A percentile compares a stretch with the other conserved stretches of the same genome.
Conservation (phyloP, 148 eudicot genomes). For the Persicaria maculosa region DNA sequence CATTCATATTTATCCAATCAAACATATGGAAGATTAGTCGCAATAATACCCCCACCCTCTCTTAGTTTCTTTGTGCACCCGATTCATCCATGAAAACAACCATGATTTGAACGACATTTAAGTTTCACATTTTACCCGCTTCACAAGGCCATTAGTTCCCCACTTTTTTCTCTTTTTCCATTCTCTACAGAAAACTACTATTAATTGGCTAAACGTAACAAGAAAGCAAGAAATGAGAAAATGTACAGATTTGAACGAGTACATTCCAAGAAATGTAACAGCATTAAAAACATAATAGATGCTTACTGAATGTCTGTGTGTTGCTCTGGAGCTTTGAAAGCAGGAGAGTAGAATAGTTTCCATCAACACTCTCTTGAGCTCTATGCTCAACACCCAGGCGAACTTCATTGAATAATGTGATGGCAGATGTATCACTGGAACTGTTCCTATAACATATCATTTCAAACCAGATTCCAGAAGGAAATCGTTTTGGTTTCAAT, state of each 20-base stretch:
- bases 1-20: neutral
- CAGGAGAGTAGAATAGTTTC: slow-evolving; percentile 28
- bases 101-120: neutral
- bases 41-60: neutral
- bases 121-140: neutral
- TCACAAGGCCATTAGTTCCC: neutral
- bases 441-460: slow-evolving; percentile 25
- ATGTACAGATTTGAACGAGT: neutral
- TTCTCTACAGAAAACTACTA: neutral
- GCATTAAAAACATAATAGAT: slow-evolving; percentile 7
- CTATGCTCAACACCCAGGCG: slow-evolving; percentile 22
- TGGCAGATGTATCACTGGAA: slow-evolving; percentile 19
- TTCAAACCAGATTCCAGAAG: slow-evolving; percentile 82
- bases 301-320: slow-evolving; percentile 52
- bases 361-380: slow-evolving; percentile 18
- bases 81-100: no score
- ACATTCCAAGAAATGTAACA: neutral
- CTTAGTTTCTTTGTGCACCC: no score
- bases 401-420: slow-evolving; percentile 16
- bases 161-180: neutral
- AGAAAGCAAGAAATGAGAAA: neutral
- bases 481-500: slow-evolving; percentile 60
- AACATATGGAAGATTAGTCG: neutral
- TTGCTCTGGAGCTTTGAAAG: slow-evolving; percentile 73
- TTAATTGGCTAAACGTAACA: neutral